A percentile compares a stretch with the other conserved stretches of the same genome.
phyloP scores from a whole-genome alignment of 139 green algal species.

The Haematococcus sp. region DNA sequence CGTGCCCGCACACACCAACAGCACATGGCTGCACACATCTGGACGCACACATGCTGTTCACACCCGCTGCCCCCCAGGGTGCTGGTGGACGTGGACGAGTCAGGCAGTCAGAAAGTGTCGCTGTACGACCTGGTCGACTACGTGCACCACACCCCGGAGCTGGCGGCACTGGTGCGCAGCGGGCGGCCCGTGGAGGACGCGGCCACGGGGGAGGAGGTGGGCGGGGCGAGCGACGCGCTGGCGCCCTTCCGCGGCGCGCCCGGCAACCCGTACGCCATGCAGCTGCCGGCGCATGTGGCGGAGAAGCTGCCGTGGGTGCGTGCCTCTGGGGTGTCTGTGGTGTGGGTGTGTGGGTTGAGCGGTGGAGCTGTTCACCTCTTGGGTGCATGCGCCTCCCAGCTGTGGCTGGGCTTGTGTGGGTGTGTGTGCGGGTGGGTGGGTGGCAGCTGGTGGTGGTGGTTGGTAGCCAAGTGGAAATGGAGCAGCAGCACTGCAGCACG shows the following conservation, averaged over 20 bases:
- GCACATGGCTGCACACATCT: neutral
- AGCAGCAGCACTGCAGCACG: too few species aligned
- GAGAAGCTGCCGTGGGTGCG: constrained; percentile 9
- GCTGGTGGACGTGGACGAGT: constrained; percentile 3
- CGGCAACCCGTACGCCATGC: neutral
- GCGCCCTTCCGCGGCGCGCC: too few species aligned
- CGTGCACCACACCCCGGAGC: constrained; percentile 40
- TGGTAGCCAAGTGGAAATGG: too few species aligned
- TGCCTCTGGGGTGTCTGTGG: neutral
- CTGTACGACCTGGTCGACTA: constrained; percentile 38
- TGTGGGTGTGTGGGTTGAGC: too few species aligned
- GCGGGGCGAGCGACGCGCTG: too few species aligned
- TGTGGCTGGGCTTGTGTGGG: too few species aligned
- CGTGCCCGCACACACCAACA: neutral
- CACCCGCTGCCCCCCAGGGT: neutral
- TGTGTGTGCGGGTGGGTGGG: too few species aligned
- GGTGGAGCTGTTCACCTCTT: too few species aligned
- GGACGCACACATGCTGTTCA: neutral
- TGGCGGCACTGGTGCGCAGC: constrained; percentile 19
- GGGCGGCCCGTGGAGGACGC: neutral
- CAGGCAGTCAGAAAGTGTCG: constrained; percentile 18
- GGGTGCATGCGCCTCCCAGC: too few species aligned
- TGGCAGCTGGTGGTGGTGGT: too few species aligned
- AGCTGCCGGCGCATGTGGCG: neutral
- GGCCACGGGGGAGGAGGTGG: too few species aligned